Evolutionary conservation across 1,284 basidiomycete genomes (phyloP).

Genomic region (Ceratobasidium theobromae): DNA sequence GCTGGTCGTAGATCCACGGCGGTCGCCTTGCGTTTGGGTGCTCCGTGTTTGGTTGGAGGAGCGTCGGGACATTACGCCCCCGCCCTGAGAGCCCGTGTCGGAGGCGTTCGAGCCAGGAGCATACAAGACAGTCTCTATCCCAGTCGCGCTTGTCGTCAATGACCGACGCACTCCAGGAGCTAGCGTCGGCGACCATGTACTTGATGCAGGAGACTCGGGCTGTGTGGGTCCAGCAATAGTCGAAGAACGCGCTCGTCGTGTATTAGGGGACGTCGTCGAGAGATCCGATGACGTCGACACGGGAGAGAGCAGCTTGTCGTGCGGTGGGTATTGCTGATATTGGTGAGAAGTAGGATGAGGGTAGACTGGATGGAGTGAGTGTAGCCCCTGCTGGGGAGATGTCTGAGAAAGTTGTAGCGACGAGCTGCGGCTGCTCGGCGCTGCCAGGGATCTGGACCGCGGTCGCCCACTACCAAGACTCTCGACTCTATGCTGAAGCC

Average conservation of each 20-base stretch:
- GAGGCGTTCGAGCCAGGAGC: background rate
- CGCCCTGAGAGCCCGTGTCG: too few relatives aligned
- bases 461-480: background rate
- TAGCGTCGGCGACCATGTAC: constrained; percentile 5
- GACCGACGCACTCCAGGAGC: too few relatives aligned
- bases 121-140: constrained; percentile 10
- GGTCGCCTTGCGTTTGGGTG: background rate
- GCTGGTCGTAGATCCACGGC: constrained; percentile 1
- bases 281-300: constrained; percentile 15
- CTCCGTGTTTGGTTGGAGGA: background rate
- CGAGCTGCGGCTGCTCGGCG: background rate
- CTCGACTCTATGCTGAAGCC: background rate
- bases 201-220: background rate
- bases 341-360: too few relatives aligned
- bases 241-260: constrained; percentile 1
- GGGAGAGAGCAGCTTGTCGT: background rate
- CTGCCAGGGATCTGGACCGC: constrained; percentile 1
- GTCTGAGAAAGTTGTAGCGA: background rate
- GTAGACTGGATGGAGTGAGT: too few relatives aligned
- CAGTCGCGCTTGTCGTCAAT: background rate
- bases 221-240: background rate
- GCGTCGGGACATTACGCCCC: background rate
- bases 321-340: background rate
- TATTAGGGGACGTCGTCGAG: background rate
- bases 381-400: too few relatives aligned